Base-by-base conservation (phyloP, 768 basidiomycete species). In the Termitomyces sp. region DNA sequence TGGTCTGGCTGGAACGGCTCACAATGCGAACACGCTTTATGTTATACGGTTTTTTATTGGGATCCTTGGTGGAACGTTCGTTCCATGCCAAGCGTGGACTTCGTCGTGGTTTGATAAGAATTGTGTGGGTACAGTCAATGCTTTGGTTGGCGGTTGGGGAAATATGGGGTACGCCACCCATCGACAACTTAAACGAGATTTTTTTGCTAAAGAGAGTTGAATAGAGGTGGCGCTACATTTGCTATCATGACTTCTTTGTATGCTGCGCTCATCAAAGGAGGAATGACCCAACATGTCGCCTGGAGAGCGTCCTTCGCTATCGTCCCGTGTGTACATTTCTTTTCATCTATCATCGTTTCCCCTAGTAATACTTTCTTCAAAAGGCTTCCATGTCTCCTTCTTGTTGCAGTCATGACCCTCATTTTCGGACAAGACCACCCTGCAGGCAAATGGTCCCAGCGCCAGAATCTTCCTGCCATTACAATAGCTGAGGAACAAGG, bases 11-110 rank as follows among this genome's bases (percentile, higher is more conserved):
- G 84, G 84, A 33, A 81, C 81, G 1, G 75, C 76, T n/a, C 69
- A 73, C 44, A 76, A 61, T 55, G 79, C 77, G 1, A 24, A 56
- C 1, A 75, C 79, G 36, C 53, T 65, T 55, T 66, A 61, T 39
- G 58, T 38, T 13, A 20, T 62, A 28, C 78, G 86, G 0, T 86
- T 86, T 68, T 84, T 87, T 68, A 84, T 86, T 52, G 84, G 85
- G 12, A 81, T 87, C 49, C 75, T 86, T 2, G 86, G 86, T 7
- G 86, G 73, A 0, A 83, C 84, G 1, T 87, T 88, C 60, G 84
- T 88, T 1, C 79, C 85, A 4, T 85, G 84, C 62, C 81, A 85
- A 57, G 80, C 81, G 3, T 85, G 86, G 83, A 84, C 85, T 9
- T 84, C 86, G 0, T 73, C 72, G 3, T 86, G 87, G 71, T 88